Evolutionary conservation across 2,329 filamentous ascomycete species (phyloP).

Genomic region (Colletotrichum sp.): DNA sequence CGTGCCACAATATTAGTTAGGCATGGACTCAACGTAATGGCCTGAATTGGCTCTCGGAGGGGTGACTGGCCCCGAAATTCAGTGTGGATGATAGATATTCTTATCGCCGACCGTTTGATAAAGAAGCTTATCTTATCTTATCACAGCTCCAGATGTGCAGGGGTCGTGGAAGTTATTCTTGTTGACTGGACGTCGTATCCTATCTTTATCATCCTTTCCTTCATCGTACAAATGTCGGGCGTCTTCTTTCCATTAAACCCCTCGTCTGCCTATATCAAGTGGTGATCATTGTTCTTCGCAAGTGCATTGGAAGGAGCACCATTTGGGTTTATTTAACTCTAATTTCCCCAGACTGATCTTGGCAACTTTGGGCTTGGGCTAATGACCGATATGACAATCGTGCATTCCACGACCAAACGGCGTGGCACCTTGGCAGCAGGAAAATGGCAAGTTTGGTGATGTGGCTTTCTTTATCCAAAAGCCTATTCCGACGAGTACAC

Average conservation of each 20-base stretch:
- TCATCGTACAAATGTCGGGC: background rate
- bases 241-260: background rate
- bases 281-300: background rate
- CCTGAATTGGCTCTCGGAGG: background rate
- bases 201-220: background rate
- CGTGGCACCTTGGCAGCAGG: background rate
- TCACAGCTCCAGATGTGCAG: background rate
- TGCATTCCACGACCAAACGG: background rate
- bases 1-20: background rate
- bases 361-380: background rate
- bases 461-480: background rate
- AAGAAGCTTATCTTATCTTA: slow-evolving; percentile 11
- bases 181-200: background rate
- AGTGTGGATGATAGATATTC: slow-evolving; percentile 5
- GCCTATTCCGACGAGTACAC: background rate
- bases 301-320: background rate
- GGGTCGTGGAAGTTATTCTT: background rate
- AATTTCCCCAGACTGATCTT: background rate
- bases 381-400: background rate
- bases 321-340: background rate
- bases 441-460: background rate
- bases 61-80: background rate
- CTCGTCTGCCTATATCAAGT: background rate
- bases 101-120: slow-evolving; percentile 11
- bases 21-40: background rate